Base-by-base conservation (phyloP, 2,329 filamentous ascomycete species). In the Aureobasidium musti region DNA sequence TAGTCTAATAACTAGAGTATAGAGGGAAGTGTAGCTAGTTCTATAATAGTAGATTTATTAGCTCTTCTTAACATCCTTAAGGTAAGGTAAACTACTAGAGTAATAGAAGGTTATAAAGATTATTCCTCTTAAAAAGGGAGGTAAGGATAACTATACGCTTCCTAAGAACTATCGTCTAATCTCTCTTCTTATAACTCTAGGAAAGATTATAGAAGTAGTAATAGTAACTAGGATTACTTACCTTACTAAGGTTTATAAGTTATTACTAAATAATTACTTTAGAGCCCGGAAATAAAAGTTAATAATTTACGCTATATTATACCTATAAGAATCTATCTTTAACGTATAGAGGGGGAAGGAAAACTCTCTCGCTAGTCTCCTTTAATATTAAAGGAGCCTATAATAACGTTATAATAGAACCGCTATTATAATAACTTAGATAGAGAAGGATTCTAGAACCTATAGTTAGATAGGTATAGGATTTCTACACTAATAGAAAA, bases 301-400 rank as follows among this genome's bases (percentile, higher is more conserved):
- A 11, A 47, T 7, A 2, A 26, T 47, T 23, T 13, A 47, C 5
- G 43, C 43, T 8, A 13, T 47, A 23, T 47, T n/a, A 17, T 47
- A 47, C 43, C 14, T 47, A 26, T 13, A 47, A n/a, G 43, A 47
- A 47, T 41, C 14, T 3, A 6, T 41, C 14, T 41, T 19, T n/a
- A 65, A n/a, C n/a, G n/a, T n/a, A n/a, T n/a, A n/a, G n/a, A n/a
- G n/a, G n/a, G n/a, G n/a, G n/a, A n/a, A n/a, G 69, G 56, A 73
- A 73, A 67, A 72, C 76, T 8, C 66, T 78, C 5, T 77, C 73
- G 60, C 70, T 79, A 14, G 70, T 78, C 56, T 77, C 73, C 64
- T 80, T 80, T 60, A 74, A 80, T 69, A 71, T 80, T 2, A 79
- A 80, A 68, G 77, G 77, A 23, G 78, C 75, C 57, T 80, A 78